Evolutionary conservation across 2,329 filamentous ascomycete genomes (phyloP), one percentile per base, ranked within the genome.

Genomic region (Trichophyton simii): DNA sequence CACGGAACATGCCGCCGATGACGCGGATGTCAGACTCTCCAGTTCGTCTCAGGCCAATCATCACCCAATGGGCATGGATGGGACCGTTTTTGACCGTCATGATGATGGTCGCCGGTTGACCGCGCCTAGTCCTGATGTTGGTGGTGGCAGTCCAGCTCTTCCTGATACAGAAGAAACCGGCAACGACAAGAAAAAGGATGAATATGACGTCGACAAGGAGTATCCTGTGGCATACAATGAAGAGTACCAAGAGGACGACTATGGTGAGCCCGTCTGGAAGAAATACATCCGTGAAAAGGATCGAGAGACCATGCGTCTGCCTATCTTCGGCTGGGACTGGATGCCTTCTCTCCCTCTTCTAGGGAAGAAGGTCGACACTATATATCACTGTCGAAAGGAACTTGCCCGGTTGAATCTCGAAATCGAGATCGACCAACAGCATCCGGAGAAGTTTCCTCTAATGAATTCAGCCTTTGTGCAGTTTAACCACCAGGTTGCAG

Each of bases 381-480:
- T 99, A 66, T 91, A 95, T 70, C 88, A 91, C 78, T 95, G 90
- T 67, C 88, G 94, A 2, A 84, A 86, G 65, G 87, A 97, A 72
- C 75, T 99, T 31, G 91, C 94, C 18, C 84, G 89, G 13, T 78
- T 97, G 18, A 99, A 97, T 66, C 70, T 91, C 59, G 91, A 97
- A 71, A 96, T 99, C 60, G 91, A 96, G 67, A 79, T 87, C 52
- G 94, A 97, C 66, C 94, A 99, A 71, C 82, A 87, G 60, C 81
- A 94, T 57, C 87, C 88, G 0, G 91, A 96, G 66, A 84, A 87
- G 3, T 97, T 90, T 65, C 91, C 92, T 0, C 76, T 91, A 55
- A 95, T 96, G 91, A 96, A 89, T 69, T 96, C 92, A 0, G 94
- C 94, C 0, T 99, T 99, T 68, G 91, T 99, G 64, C 94, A 99